Conservation (phyloP, 2,329 filamentous ascomycete genomes). For the Nothophoma quercina region DNA sequence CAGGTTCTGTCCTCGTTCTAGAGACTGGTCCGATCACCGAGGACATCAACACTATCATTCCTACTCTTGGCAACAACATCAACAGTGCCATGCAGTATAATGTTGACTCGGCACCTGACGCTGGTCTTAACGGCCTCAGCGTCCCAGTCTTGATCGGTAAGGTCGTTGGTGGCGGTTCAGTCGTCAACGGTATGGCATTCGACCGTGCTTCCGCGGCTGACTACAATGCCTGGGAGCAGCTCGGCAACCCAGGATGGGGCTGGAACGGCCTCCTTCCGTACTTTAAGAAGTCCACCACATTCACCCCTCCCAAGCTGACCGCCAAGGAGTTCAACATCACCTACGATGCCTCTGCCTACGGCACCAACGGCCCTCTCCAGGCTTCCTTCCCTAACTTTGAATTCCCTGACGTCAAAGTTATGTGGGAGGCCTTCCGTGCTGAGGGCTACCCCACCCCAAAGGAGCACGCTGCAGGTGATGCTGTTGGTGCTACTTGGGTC, state of each 20-base stretch:
- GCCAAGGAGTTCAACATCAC: slow-evolving; percentile 8
- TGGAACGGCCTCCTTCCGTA: slow-evolving; percentile 56
- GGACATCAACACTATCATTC: slow-evolving; percentile 17
- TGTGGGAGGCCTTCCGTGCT: slow-evolving; percentile 13
- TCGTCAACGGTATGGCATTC: slow-evolving; percentile 34
- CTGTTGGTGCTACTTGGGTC: slow-evolving; percentile 38
- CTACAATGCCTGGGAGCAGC: slow-evolving; percentile 61
- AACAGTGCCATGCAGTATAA: slow-evolving; percentile 22
- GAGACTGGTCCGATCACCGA: slow-evolving; percentile 27
- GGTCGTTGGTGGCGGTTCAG: slow-evolving; percentile 43
- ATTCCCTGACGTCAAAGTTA: slow-evolving; percentile 15
- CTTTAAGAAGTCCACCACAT: slow-evolving; percentile 35
- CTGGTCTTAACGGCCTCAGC: slow-evolving; percentile 27
- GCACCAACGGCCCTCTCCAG: slow-evolving; percentile 4
- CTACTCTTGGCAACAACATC: slow-evolving; percentile 18
- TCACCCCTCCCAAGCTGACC: slow-evolving; percentile 4
- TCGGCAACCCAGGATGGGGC: slow-evolving; percentile 64
- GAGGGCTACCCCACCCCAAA: slow-evolving; percentile 10
- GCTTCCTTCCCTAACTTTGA: slow-evolving; percentile 5
- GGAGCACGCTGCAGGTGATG: slow-evolving; percentile 20
- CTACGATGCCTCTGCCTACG: slow-evolving; percentile 6
- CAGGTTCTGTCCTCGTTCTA: slow-evolving; percentile 28
- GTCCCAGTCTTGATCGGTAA: slow-evolving; percentile 24
- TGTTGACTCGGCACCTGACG: slow-evolving; percentile 24
- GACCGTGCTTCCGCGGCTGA: slow-evolving; percentile 40